Conservation (phyloP, 371 early-diverging fungal genomes). For the Basidiobolus meristosporus region DNA sequence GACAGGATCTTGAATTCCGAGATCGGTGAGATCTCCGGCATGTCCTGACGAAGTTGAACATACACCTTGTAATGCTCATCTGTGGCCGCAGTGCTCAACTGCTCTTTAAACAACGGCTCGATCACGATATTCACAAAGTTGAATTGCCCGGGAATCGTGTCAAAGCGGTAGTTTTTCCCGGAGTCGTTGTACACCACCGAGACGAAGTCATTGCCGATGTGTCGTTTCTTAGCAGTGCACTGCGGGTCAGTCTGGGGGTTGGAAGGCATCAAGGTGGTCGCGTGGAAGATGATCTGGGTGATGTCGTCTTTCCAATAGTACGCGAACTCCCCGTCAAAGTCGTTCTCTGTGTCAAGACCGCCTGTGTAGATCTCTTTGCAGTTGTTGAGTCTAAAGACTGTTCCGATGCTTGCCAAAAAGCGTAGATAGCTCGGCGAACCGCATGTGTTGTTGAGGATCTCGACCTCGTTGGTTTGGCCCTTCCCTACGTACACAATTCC, state of each 20-base stretch:
- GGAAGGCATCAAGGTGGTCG: slow-evolving; percentile 87
- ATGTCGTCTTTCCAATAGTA: slow-evolving; percentile 74
- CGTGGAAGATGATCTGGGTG: slow-evolving; percentile 78
- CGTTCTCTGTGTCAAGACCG: slow-evolving; percentile 72
- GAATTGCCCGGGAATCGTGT: slow-evolving; percentile 84
- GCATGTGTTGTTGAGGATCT: slow-evolving; percentile 65
- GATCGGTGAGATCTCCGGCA: slow-evolving; percentile 72
- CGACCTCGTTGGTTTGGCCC: slow-evolving; percentile 58
- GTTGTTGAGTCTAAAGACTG: slow-evolving; percentile 39
- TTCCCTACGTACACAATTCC: slow-evolving; percentile 82
- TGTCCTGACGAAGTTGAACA: slow-evolving; percentile 52
- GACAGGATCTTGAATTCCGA: slow-evolving; percentile 67
- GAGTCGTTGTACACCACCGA: slow-evolving; percentile 84
- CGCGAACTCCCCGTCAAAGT: slow-evolving; percentile 68
- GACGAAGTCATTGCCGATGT: slow-evolving; percentile 92
- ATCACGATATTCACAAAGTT: slow-evolving; percentile 86
- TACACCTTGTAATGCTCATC: slow-evolving; percentile 20
- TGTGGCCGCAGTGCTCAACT: neutral
- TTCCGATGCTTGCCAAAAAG: slow-evolving; percentile 66
- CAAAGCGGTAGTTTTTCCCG: slow-evolving; percentile 59
- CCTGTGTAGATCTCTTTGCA: slow-evolving; percentile 56
- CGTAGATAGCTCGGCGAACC: slow-evolving; percentile 71
- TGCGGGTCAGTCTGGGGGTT: slow-evolving; percentile 43
- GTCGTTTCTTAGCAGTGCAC: slow-evolving; percentile 73
- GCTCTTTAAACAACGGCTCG: slow-evolving; percentile 18